These are phyloP conservation scores for Eucalyptus marginata DNA, from an alignment of 345 rosid species.

Conservation along the genomic window DNA sequence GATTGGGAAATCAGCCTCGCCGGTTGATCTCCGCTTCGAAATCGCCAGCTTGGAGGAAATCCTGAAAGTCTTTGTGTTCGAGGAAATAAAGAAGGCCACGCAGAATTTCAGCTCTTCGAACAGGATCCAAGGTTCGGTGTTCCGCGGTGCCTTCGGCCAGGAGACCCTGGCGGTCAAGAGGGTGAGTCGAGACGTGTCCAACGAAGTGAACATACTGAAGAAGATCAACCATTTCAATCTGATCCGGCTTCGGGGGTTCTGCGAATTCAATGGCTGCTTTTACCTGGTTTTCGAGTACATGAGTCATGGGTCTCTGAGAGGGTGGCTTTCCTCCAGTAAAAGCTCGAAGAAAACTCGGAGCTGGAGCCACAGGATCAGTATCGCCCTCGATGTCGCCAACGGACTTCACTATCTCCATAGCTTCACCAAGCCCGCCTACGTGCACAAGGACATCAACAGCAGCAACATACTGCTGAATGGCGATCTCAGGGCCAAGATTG, in stretches of 20 bases:
- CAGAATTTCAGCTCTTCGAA: constrained; percentile 16
- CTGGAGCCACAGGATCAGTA: constrained; percentile 24
- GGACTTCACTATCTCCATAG: constrained; percentile 44
- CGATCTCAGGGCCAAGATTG: constrained; percentile 29
- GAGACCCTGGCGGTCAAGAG: constrained; percentile 24
- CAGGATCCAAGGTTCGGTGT: constrained; percentile 27
- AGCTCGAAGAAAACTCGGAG: not conserved
- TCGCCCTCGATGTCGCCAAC: constrained; percentile 35
- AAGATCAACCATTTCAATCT: constrained; percentile 34
- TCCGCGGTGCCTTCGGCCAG: constrained; percentile 17
- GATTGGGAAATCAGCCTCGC: not conserved
- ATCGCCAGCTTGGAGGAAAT: constrained; percentile 28
- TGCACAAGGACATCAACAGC: constrained; percentile 30
- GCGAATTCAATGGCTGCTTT: constrained; percentile 7
- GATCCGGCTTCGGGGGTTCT: constrained; percentile 24
- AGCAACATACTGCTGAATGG: constrained; percentile 19
- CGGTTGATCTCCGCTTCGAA: constrained; percentile 13
- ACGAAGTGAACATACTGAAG: constrained; percentile 30
- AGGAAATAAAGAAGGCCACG: constrained; percentile 26
- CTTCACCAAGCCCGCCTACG: constrained; percentile 30
- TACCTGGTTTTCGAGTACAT: constrained; percentile 26
- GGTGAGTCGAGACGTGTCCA: constrained; percentile 8
- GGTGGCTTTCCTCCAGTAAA: constrained; percentile 8
- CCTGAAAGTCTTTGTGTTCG: constrained; percentile 7
- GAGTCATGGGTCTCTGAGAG: constrained; percentile 20